Percentiles rank a stretch among this genome's conserved stretches.
Conservation (phyloP, 1,284 basidiomycete species). For the Mrakiaceae sp. region DNA sequence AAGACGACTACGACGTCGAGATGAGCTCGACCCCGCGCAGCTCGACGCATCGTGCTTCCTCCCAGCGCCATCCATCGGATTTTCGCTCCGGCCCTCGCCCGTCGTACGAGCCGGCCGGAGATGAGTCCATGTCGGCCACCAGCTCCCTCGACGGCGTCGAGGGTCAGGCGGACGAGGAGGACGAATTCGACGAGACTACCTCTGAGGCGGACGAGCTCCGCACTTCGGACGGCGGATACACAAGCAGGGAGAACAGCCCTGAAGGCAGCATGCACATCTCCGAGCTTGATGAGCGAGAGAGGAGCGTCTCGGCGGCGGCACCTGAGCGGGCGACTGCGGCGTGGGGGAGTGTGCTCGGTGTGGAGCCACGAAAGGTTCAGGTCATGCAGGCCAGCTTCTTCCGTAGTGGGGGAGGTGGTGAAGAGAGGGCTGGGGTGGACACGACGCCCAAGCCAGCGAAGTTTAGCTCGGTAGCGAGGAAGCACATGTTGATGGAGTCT, state of each 20-base stretch:
- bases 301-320: slow-evolving; percentile 6
- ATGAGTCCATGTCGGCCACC: neutral
- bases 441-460: slow-evolving; percentile 11
- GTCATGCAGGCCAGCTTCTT: slow-evolving; percentile 88
- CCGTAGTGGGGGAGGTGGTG: slow-evolving; percentile 31
- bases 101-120: neutral
- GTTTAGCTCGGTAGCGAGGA: slow-evolving; percentile 14
- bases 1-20: neutral
- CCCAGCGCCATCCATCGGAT: too few relatives aligned
- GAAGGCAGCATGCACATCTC: slow-evolving; percentile 19
- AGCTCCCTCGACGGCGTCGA: slow-evolving; percentile 5
- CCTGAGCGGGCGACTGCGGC: slow-evolving; percentile 28
- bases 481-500: neutral
- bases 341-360: slow-evolving; percentile 56
- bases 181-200: slow-evolving; percentile 17
- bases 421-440: slow-evolving; percentile 23
- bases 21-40: too few relatives aligned
- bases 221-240: slow-evolving; percentile 10
- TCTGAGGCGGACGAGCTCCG: slow-evolving; percentile 18
- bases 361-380: slow-evolving; percentile 71
- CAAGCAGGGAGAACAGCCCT: too few relatives aligned
- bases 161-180: slow-evolving; percentile 13
- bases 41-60: too few relatives aligned
- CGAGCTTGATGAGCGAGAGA: slow-evolving; percentile 10
- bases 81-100: too few relatives aligned